Evolutionary conservation across 2,329 filamentous ascomycete species (phyloP), one percentile per base, ranked within the genome.

Genomic region (Xylaria sp.): DNA sequence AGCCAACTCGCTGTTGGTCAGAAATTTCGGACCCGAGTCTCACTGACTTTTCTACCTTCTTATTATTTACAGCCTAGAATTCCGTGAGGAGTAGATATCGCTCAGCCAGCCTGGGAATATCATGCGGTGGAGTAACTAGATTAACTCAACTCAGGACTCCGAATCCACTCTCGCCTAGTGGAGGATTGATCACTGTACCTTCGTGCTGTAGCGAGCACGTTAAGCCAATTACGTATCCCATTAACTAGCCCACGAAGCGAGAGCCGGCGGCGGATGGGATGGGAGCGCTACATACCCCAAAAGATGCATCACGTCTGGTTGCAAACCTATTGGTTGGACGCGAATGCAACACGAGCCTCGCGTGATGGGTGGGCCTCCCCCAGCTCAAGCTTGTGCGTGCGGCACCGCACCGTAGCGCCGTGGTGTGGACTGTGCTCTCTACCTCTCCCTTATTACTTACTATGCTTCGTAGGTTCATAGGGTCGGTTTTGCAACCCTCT

Each of bases 251-350:
- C 9, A 19, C 48, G 45, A 66, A 66, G 30, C 47, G 14, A 60
- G 47, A 4, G 34, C 39, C 27, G 32, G 57, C 48, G 30, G 54
- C 48, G 30, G 54, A 34, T 34, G 27, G 30, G 54, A 34, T 34
- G 27, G 51, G 12, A 7, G 51, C 30, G 51, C 51, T 55, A 34
- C 50, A 24, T 36, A 51, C 58, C 30, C 53, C 60, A 50, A 59
- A 51, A 32, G 27, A 53, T 50, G 24, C 48, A 54, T 45, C 45
- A 47, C 24, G 5, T 50, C 63, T 50, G 57, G 39, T 19, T 48
- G 50, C 47, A 19, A 59, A 32, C 53, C 68, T 51, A 69, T 69
- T 68, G 47, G 68, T 50, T 32, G 14, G 56, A 64, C 48, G 51
- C 57, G 27, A 6, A 39, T 47, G 55, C 50, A 47, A 56, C 47